Conservation (phyloP, 129 eudicot genomes). For the Artemisia argyi region DNA sequence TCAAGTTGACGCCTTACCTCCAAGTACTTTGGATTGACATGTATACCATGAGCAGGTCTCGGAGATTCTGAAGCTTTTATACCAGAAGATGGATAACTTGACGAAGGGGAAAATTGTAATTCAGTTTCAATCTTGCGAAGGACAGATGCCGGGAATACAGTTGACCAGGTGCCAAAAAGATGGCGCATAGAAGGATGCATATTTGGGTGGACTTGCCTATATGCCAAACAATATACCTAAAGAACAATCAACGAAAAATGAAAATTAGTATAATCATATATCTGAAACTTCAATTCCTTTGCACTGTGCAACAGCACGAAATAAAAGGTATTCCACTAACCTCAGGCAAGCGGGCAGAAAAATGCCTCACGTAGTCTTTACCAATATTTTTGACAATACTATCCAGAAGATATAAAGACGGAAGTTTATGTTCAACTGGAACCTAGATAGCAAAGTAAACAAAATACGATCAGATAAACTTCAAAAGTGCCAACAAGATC, state of each 20-base stretch:
- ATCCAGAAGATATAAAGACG: constrained; percentile 90
- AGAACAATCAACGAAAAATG: not conserved
- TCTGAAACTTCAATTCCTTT: not conserved
- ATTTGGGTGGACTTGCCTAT: constrained; percentile 73
- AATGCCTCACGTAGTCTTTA: constrained; percentile 66
- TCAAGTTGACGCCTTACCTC: constrained; percentile 80
- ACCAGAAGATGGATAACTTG: constrained; percentile 51
- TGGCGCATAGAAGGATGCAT: constrained; percentile 85
- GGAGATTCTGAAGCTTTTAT: constrained; percentile 83
- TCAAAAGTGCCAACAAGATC: not conserved
- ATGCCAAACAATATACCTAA: constrained; percentile 89
- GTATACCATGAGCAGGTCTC: constrained; percentile 95
- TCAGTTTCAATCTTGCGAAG: constrained; percentile 71
- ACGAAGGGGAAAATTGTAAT: constrained; percentile 57
- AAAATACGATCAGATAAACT: constrained; percentile 11
- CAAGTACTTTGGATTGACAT: constrained; percentile 90
- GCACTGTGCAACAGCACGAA: not conserved
- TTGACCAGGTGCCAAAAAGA: constrained; percentile 91
- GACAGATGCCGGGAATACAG: constrained; percentile 77
- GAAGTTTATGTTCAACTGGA: constrained; percentile 84
- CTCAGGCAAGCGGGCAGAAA: constrained; percentile 85
- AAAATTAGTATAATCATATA: not conserved
- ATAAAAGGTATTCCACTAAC: constrained; percentile 36
- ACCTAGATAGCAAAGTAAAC: constrained; percentile 51
- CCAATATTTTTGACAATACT: constrained; percentile 98